phyloP scores from a whole-genome alignment of 140 eudicot genomes.

The Cichorium intybus region DNA sequence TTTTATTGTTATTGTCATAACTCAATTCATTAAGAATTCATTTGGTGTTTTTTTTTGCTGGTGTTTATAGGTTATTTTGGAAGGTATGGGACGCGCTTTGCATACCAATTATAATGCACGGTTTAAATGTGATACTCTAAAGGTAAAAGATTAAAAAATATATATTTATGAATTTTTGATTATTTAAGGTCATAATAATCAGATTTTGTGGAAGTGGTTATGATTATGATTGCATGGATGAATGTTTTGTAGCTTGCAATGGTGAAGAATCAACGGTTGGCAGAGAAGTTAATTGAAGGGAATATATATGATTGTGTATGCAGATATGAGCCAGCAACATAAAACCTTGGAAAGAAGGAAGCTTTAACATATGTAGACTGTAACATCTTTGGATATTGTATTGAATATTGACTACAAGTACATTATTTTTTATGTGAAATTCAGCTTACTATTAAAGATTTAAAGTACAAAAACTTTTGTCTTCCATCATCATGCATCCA shows the following conservation, averaged over 20 bases:
- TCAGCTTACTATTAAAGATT: no score
- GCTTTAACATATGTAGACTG: no score
- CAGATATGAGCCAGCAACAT: conserved; percentile 69
- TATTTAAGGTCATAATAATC: background rate
- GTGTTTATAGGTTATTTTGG: conserved; percentile 75
- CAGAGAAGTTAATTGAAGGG: conserved; percentile 88
- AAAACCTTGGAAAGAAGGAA: no score
- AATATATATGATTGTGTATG: conserved; percentile 94
- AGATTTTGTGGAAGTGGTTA: no score
- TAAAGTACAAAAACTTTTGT: no score
- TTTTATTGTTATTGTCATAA: background rate
- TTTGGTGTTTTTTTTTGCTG: background rate
- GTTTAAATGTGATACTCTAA: conserved; percentile 87
- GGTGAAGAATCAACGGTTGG: conserved; percentile 98
- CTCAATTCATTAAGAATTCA: background rate
- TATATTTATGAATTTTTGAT: no score
- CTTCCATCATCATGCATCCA: no score
- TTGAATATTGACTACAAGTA: no score
- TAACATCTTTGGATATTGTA: no score
- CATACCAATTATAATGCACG: conserved; percentile 88
- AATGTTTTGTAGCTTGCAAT: conserved; percentile 65
- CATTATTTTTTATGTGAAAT: no score
- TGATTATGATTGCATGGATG: background rate
- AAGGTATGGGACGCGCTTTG: conserved; percentile 96
- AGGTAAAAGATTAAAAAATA: conserved; percentile 47